phyloP scores from a whole-genome alignment of 257 asterid genomes.

The Fraxinus anomala region DNA sequence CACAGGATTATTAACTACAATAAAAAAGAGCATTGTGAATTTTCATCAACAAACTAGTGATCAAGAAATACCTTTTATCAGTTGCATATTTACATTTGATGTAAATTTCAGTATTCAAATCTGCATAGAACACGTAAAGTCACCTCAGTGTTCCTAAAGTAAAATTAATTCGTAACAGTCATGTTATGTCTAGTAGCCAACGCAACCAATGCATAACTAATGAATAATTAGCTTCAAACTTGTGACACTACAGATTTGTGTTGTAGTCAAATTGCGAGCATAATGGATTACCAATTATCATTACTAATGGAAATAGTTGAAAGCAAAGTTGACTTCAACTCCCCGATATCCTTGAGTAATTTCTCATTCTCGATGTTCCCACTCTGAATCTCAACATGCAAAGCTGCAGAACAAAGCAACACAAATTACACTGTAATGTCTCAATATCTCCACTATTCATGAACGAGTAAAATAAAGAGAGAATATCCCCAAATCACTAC shows the following conservation, averaged over 20 bases:
- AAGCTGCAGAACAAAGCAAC: conserved; percentile 31
- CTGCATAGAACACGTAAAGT: neutral
- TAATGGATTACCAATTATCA: conserved; percentile 21
- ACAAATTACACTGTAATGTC: conserved; percentile 7
- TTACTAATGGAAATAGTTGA: conserved; percentile 27
- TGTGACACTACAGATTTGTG: neutral
- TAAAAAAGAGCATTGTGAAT: too few species aligned
- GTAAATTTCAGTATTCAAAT: neutral
- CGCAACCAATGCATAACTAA: neutral
- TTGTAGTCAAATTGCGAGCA: neutral
- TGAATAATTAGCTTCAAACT: neutral
- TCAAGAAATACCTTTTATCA: too few species aligned
- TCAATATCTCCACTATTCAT: neutral
- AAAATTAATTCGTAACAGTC: neutral
- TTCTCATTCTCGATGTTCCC: conserved; percentile 40
- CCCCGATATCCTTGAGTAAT: conserved; percentile 38
- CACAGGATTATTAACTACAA: too few species aligned
- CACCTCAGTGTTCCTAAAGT: neutral
- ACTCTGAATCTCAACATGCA: conserved; percentile 36
- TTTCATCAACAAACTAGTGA: too few species aligned
- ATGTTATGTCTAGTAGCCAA: neutral
- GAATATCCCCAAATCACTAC: neutral
- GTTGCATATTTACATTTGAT: too few species aligned
- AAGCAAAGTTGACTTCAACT: conserved; percentile 40
- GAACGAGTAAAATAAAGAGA: neutral